Conservation (phyloP, 2,329 filamentous ascomycete species). For the Penicillium sp. region DNA sequence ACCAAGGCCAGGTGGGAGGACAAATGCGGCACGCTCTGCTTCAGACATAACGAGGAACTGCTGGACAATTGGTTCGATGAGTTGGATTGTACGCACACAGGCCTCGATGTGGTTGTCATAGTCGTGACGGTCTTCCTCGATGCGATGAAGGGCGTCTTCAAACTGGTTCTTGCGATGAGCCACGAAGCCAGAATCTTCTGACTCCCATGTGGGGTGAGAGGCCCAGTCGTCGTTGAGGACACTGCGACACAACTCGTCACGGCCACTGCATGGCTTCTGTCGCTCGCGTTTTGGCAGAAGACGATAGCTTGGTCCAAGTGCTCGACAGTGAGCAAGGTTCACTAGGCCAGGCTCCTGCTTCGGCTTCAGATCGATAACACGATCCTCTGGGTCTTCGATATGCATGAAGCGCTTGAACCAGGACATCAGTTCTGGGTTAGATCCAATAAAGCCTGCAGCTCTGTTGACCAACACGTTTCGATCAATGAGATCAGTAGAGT, state of each 20-base stretch:
- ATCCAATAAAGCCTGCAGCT: conserved; percentile 79
- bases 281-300: conserved; percentile 86
- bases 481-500: conserved; percentile 88
- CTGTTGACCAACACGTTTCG: conserved; percentile 77
- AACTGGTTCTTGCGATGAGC: conserved; percentile 95
- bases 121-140: conserved; percentile 96
- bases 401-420: conserved; percentile 84
- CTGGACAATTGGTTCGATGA: conserved; percentile 89
- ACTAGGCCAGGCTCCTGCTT: conserved; percentile 71
- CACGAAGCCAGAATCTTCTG: conserved; percentile 95
- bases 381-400: conserved; percentile 67
- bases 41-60: conserved; percentile 78
- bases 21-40: conserved; percentile 68
- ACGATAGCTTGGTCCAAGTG: conserved; percentile 92
- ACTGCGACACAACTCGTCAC: conserved; percentile 88
- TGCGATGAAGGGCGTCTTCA: conserved; percentile 89
- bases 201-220: conserved; percentile 97
- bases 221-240: conserved; percentile 98
- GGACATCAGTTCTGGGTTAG: conserved; percentile 80
- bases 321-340: conserved; percentile 91
- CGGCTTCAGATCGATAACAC: conserved; percentile 73
- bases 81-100: conserved; percentile 89
- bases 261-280: conserved; percentile 85
- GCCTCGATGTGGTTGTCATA: conserved; percentile 98
- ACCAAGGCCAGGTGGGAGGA: conserved; percentile 76